These are phyloP conservation scores for Geosmithia morbida DNA, from an alignment of 2,329 filamentous ascomycete genomes.

Conservation along the genomic window DNA sequence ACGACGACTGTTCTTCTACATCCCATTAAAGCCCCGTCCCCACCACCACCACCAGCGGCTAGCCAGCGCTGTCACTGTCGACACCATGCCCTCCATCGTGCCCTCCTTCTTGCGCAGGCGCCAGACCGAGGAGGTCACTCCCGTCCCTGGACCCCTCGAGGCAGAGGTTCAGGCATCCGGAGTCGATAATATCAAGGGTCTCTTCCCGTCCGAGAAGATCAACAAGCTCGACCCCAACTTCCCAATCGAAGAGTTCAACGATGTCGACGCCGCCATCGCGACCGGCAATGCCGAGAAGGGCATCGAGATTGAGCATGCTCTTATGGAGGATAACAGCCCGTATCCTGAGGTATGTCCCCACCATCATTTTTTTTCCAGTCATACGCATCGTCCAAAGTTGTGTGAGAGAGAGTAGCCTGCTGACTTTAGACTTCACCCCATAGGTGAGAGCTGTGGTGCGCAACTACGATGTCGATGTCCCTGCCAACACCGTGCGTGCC, in stretches of 20 bases:
- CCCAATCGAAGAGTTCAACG: constrained; percentile 45
- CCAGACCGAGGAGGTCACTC: constrained; percentile 29
- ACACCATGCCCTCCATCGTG: constrained; percentile 11
- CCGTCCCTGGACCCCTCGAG: constrained; percentile 22
- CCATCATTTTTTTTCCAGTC: background rate
- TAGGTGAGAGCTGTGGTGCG: constrained; percentile 50
- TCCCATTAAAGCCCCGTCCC: background rate
- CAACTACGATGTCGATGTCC: constrained; percentile 49
- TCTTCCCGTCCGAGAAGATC: constrained; percentile 42
- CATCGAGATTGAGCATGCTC: constrained; percentile 38
- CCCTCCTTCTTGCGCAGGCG: constrained; percentile 27
- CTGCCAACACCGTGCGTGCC: constrained; percentile 49
- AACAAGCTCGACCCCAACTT: constrained; percentile 53
- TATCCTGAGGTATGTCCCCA: constrained; percentile 42
- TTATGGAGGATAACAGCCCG: constrained; percentile 50
- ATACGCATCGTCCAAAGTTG: too few relatives aligned
- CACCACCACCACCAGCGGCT: background rate
- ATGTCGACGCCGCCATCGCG: constrained; percentile 42
- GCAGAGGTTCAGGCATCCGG: constrained; percentile 24
- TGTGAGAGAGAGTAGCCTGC: too few relatives aligned
- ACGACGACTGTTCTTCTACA: background rate
- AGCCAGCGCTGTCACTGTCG: background rate
- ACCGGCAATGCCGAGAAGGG: constrained; percentile 41
- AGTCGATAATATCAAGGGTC: constrained; percentile 21
- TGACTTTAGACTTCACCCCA: background rate